Conservation (phyloP, 352 stramenopile species). For the Pythium coloratum region DNA sequence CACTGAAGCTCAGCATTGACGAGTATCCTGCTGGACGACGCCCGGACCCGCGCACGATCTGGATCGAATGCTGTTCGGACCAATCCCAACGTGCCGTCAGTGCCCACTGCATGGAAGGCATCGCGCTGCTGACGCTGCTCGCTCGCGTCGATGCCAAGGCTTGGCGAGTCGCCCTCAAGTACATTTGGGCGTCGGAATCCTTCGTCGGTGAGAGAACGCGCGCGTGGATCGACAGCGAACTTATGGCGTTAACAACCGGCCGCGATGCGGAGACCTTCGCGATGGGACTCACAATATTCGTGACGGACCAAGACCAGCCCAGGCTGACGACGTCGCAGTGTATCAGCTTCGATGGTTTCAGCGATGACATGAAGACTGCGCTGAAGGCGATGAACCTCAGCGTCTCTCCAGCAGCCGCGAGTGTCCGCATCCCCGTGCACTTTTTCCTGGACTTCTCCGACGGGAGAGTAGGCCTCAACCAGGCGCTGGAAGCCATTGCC, state of each 20-base stretch:
- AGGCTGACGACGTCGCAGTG: too few relatives aligned
- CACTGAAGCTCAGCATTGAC: not conserved
- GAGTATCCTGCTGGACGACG: too few relatives aligned
- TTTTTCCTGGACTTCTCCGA: too few relatives aligned
- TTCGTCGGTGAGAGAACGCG: not conserved
- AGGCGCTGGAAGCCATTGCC: too few relatives aligned
- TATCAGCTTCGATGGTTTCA: too few relatives aligned
- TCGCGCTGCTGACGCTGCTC: not conserved
- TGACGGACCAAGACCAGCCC: too few relatives aligned
- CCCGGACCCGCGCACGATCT: not conserved
- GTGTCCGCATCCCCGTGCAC: too few relatives aligned
- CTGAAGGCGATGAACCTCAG: too few relatives aligned
- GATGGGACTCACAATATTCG: not conserved
- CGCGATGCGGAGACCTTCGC: not conserved
- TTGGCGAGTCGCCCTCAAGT: not conserved
- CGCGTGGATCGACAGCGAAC: not conserved
- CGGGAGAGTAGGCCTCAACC: too few relatives aligned
- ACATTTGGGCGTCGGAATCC: not conserved
- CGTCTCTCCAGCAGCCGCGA: too few relatives aligned
- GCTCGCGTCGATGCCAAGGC: not conserved
- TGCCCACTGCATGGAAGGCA: not conserved
- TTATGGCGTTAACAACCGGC: not conserved
- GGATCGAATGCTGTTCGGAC: not conserved
- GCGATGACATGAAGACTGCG: too few relatives aligned
- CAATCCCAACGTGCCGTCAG: not conserved